Evolutionary conservation across 352 stramenopile species (phyloP).

Genomic region (Pythium volutum): DNA sequence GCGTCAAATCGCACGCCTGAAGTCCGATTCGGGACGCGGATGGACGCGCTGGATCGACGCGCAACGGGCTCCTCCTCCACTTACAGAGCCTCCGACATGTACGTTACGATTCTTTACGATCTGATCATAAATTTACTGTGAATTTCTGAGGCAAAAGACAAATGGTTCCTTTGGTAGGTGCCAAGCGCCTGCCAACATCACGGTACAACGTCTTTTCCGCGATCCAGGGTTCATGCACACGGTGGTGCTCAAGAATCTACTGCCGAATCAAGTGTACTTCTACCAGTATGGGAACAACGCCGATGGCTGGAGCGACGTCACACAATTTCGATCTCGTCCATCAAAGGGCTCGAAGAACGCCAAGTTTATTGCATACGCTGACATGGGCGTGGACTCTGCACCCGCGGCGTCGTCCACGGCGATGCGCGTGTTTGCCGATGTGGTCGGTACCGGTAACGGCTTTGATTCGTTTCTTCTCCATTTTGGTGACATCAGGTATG

Average conservation of each 20-base stretch:
- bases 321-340: conserved; percentile 40
- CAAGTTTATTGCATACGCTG: conserved; percentile 61
- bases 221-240: conserved; percentile 68
- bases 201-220: conserved; percentile 42
- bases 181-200: conserved; percentile 45
- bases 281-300: conserved; percentile 62
- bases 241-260: conserved; percentile 45
- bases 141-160: too few relatives aligned
- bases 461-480: conserved; percentile 76
- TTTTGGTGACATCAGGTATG: conserved; percentile 72
- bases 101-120: conserved; percentile 2
- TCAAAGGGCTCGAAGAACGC: conserved; percentile 27
- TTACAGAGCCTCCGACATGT: conserved; percentile 57
- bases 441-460: conserved; percentile 35
- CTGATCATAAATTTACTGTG: too few relatives aligned
- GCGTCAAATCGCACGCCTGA: conserved; percentile 41
- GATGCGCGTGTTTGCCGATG: conserved; percentile 48
- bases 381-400: conserved; percentile 52
- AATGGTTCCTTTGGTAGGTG: conserved; percentile 29
- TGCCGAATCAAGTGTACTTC: conserved; percentile 43
- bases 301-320: conserved; percentile 42
- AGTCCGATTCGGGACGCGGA: conserved; percentile 38
- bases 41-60: conserved; percentile 22
- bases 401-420: conserved; percentile 58
- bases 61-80: conserved; percentile 47